phyloP scores from a whole-genome alignment of 1,139 yeast species.

The Eremothecium cymbalariae region DNA sequence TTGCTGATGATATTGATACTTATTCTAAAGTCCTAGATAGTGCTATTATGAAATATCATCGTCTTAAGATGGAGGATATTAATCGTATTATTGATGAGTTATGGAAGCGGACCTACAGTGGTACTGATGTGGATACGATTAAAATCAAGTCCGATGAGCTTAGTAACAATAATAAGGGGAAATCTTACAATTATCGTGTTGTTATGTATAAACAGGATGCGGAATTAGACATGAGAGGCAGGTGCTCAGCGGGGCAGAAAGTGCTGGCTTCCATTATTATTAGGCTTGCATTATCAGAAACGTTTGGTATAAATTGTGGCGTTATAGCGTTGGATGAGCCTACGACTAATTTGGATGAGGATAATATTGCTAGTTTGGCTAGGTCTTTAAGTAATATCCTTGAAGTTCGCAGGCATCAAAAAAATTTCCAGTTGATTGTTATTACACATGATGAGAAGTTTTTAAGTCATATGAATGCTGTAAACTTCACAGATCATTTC shows the following conservation, averaged over 20 bases:
- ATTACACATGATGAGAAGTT: slow-evolving; percentile 96
- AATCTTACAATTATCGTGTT: slow-evolving; percentile 85
- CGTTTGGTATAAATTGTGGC: slow-evolving; percentile 93
- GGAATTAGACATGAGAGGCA: slow-evolving; percentile 94
- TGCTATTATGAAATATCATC: slow-evolving; percentile 90
- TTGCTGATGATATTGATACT: slow-evolving; percentile 76
- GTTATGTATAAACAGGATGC: slow-evolving; percentile 91
- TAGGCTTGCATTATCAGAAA: slow-evolving; percentile 86
- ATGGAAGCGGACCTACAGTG: slow-evolving; percentile 92
- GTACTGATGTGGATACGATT: slow-evolving; percentile 91
- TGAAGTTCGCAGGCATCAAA: slow-evolving; percentile 63
- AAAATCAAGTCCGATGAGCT: slow-evolving; percentile 76
- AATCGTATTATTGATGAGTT: slow-evolving; percentile 79
- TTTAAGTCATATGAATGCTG: slow-evolving; percentile 75
- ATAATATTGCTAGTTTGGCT: slow-evolving; percentile 83
- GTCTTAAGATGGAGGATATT: slow-evolving; percentile 86
- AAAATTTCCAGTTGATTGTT: slow-evolving; percentile 86
- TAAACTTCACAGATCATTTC: slow-evolving; percentile 80
- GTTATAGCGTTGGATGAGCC: slow-evolving; percentile 96
- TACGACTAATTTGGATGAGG: slow-evolving; percentile 88
- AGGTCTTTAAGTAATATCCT: slow-evolving; percentile 70
- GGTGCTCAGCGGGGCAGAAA: slow-evolving; percentile 98
- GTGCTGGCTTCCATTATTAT: slow-evolving; percentile 89
- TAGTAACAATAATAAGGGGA: slow-evolving; percentile 43
- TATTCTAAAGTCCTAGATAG: slow-evolving; percentile 82